Conservation (phyloP, 192 early-diverging fungal genomes). For the Coemansia sp. region DNA sequence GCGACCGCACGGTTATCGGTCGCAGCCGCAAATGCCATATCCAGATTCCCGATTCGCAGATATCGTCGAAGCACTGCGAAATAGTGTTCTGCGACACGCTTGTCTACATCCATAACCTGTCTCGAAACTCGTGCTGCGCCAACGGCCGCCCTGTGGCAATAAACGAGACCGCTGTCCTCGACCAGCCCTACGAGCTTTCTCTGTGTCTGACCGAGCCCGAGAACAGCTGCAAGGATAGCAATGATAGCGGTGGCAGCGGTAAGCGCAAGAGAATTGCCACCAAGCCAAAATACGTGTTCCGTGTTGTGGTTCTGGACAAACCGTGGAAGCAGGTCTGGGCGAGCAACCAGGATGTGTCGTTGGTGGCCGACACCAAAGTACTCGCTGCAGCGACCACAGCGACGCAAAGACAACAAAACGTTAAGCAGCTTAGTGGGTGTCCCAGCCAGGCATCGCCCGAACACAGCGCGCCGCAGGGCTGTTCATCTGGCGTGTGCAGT, state of each 20-base stretch:
- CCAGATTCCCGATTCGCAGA: constrained; percentile 31
- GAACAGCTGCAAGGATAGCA: background rate
- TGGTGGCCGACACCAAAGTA: background rate
- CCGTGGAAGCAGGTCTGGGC: constrained; percentile 49
- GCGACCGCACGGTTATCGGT: constrained; percentile 29
- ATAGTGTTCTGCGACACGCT: constrained; percentile 19
- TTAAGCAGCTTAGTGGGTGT: background rate
- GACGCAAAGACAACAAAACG: background rate
- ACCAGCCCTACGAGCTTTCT: constrained; percentile 24
- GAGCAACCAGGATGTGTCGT: constrained; percentile 4
- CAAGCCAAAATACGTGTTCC: constrained; percentile 18
- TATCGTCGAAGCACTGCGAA: constrained; percentile 42
- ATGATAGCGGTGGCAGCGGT: background rate
- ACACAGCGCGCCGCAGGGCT: background rate
- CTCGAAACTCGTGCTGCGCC: constrained; percentile 25
- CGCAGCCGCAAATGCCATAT: constrained; percentile 40
- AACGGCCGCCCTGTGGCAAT: constrained; percentile 16
- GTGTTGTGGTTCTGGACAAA: constrained; percentile 22
- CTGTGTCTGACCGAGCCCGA: constrained; percentile 11
- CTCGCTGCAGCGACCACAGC: background rate
- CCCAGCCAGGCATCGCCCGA: background rate
- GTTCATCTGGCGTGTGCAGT: background rate
- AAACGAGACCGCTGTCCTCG: constrained; percentile 14
- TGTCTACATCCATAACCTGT: constrained; percentile 28
- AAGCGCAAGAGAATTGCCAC: background rate